Evolutionary conservation across 2,329 filamentous ascomycete species (phyloP).

Genomic region (Endocalyx cinctus): DNA sequence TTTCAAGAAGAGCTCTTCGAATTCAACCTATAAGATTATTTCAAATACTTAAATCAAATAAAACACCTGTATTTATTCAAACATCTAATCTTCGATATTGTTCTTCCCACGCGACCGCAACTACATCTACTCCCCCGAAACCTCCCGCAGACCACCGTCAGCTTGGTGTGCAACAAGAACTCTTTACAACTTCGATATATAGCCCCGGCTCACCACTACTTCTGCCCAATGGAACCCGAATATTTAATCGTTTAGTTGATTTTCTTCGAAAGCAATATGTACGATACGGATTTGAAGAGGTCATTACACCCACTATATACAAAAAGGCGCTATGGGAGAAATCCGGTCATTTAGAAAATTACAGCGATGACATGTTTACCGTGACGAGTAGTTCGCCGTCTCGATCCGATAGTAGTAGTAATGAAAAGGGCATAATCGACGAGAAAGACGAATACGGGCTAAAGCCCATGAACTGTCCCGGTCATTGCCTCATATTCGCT

Average conservation of each 20-base stretch:
- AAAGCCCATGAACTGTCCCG: constrained; percentile 98
- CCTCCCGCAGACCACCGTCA: constrained; percentile 51
- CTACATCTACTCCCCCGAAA: constrained; percentile 17
- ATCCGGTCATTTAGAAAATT: constrained; percentile 84
- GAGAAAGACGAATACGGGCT: constrained; percentile 48
- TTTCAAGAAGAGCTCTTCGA: constrained; percentile 15
- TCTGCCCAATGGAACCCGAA: constrained; percentile 71
- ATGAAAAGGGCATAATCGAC: too few species aligned
- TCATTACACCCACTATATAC: constrained; percentile 86
- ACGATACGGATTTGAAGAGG: constrained; percentile 80
- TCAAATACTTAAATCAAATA: too few species aligned
- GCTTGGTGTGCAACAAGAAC: constrained; percentile 61
- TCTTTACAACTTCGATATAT: constrained; percentile 75
- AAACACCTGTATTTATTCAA: too few species aligned
- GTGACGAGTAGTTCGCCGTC: constrained; percentile 55
- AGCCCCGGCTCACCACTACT: constrained; percentile 85
- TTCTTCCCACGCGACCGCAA: constrained; percentile 25
- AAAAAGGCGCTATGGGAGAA: constrained; percentile 83
- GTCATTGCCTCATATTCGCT: constrained; percentile 83
- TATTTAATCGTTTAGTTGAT: constrained; percentile 78
- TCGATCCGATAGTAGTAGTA: constrained; percentile 26
- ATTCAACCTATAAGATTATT: too few species aligned
- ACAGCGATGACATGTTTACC: constrained; percentile 88
- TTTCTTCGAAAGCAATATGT: constrained; percentile 82
- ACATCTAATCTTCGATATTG: too few species aligned